Base-by-base conservation (phyloP, 208 protist genomes). In the Borovskyia barvae region DNA sequence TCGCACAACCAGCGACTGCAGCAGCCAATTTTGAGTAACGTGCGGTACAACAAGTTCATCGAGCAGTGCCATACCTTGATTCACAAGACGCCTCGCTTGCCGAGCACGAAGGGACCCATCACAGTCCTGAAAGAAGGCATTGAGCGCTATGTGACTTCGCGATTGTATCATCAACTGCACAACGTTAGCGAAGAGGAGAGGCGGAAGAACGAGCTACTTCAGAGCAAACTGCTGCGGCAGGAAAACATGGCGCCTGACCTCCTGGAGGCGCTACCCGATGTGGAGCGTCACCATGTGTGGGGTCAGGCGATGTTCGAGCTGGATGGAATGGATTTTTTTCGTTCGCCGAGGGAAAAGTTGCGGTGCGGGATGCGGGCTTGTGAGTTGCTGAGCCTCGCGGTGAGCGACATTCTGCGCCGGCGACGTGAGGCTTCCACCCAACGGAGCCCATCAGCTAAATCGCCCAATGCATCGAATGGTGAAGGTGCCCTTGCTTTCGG, bases 311-410 rank as follows among this genome's bases (percentile, higher is more conserved):
- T 94, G 81, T 82, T 88, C 36, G 87, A 91, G 46, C 50, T 92
- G 19, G 82, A 94, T 32, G 87, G 65, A n/a, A 94, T 94, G 84
- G 82, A 90, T 51, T 82, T 88, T 51, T 94, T 94, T 58, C 80
- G 81, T 35, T 84, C 87, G 1, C 87, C 87, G 6, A 64, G 80
- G 17, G 82, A 92, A 24, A 94, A 94, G 53, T 65, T 94, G 20
- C 70, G 74, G 7, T 91, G 87, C 41, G 68, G 65, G 1, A 78
- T 94, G 70, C 80, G 84, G 6, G 67, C 84, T 36, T 86, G 72
- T 49, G 68, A 79, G 36, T 29, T 86, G 39, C 59, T 94, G 11
- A 72, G 75, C 42, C 60, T 80, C 15, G 65, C 70, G 3, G 46
- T 93, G 8, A 56, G 66, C 19, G 72, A 82, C 26, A 57, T 83